A percentile compares a stretch with the other conserved stretches of the same genome.
Conservation (phyloP, 2,329 filamentous ascomycete genomes). For the Coniochaeta sp. region DNA sequence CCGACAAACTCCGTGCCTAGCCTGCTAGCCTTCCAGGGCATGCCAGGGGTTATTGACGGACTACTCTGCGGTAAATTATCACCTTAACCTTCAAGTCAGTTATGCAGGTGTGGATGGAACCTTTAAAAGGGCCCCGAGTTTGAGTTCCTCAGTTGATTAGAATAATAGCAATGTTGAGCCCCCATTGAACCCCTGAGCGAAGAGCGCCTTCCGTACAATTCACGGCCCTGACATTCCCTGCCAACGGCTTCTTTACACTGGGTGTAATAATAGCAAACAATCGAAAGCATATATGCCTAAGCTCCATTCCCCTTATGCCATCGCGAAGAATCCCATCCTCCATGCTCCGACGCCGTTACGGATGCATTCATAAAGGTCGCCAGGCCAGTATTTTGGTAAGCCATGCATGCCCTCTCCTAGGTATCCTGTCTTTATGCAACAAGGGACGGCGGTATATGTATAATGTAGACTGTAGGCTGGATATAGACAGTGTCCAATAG, state of each 20-base stretch:
- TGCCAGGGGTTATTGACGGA: not conserved
- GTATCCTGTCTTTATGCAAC: not conserved
- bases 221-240: not conserved
- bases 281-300: not conserved
- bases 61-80: not conserved
- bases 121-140: not conserved
- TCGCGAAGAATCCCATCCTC: not conserved
- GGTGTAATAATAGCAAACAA: not conserved
- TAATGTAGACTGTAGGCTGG: not conserved
- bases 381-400: not conserved
- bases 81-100: not conserved
- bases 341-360: not conserved
- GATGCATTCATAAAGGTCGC: not conserved
- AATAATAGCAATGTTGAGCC: not conserved
- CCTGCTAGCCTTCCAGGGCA: not conserved
- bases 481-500: not conserved
- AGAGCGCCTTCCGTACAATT: not conserved
- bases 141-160: not conserved
- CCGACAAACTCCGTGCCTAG: not conserved
- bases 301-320: not conserved
- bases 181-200: not conserved
- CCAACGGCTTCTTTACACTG: not conserved
- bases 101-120: not conserved
- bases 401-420: not conserved
- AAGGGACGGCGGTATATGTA: not conserved